Evolutionary conservation across 2,329 filamentous ascomycete genomes (phyloP).

Genomic region (Penicillium concentricum): DNA sequence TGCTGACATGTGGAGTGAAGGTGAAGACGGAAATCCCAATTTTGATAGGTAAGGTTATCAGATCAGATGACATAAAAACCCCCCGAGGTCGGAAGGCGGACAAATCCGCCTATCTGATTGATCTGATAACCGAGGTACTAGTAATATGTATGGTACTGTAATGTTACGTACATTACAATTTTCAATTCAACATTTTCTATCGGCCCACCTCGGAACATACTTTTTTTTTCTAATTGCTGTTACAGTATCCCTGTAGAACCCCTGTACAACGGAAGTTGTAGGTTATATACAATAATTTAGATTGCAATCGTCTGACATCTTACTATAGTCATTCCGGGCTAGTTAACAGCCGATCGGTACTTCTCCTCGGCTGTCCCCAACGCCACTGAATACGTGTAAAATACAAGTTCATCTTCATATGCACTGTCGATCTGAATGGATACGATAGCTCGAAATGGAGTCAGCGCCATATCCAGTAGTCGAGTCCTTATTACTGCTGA

Average conservation of each 20-base stretch:
- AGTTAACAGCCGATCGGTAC: slow-evolving; percentile 1
- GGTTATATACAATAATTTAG: neutral
- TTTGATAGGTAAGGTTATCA: neutral
- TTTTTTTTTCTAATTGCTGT: neutral
- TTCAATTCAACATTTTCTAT: neutral
- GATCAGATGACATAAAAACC: slow-evolving; percentile 1
- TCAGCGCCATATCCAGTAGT: slow-evolving; percentile 12
- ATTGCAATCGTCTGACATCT: neutral
- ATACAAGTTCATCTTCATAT: slow-evolving; percentile 7
- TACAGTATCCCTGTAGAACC: neutral
- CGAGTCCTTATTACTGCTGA: slow-evolving; percentile 7
- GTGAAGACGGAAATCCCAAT: neutral
- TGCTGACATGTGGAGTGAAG: neutral
- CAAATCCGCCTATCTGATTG: slow-evolving; percentile 10
- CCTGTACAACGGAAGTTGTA: neutral
- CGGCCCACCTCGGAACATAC: neutral
- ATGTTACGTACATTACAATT: neutral
- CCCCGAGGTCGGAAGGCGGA: neutral
- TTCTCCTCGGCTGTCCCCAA: slow-evolving; percentile 2
- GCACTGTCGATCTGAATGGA: slow-evolving; percentile 23
- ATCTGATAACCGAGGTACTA: slow-evolving; percentile 13
- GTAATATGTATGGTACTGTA: neutral
- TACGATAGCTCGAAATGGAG: slow-evolving; percentile 9
- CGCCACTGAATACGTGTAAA: neutral
- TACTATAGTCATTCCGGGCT: too few relatives aligned